These are phyloP conservation scores for Venturia nashicola DNA, from an alignment of 2,329 filamentous ascomycete genomes.

Conservation along the genomic window DNA sequence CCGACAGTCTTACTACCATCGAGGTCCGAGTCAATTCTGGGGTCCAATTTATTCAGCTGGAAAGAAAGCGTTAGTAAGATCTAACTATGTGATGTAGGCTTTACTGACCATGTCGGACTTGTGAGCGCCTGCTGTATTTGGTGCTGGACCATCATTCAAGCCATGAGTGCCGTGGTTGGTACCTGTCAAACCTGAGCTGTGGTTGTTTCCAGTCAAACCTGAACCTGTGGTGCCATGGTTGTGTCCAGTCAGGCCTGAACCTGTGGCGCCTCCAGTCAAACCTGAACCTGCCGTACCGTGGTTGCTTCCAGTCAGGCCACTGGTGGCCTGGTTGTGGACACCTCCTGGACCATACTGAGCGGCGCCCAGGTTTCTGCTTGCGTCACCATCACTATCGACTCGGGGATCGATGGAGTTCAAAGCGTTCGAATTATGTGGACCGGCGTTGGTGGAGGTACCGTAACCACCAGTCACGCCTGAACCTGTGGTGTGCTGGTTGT, in stretches of 20 bases:
- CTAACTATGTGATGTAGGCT: background rate
- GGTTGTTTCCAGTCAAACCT: slow-evolving; percentile 14
- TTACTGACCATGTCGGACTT: slow-evolving; percentile 14
- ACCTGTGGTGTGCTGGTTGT: slow-evolving; percentile 1
- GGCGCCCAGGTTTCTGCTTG: slow-evolving; percentile 1
- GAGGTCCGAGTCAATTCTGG: slow-evolving; percentile 23
- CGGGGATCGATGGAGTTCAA: slow-evolving; percentile 11
- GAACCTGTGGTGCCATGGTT: slow-evolving; percentile 10
- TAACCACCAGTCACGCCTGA: background rate
- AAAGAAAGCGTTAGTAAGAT: background rate
- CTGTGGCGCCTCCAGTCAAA: slow-evolving; percentile 15
- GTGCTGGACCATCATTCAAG: background rate
- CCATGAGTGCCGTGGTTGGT: slow-evolving; percentile 3
- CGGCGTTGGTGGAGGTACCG: slow-evolving; percentile 3
- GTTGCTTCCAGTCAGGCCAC: slow-evolving; percentile 10
- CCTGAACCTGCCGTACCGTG: slow-evolving; percentile 9
- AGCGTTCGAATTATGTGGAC: background rate
- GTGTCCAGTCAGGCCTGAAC: slow-evolving; percentile 10
- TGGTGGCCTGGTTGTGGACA: background rate
- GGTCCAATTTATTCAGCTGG: slow-evolving; percentile 23
- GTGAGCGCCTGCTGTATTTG: slow-evolving; percentile 19
- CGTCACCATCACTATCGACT: slow-evolving; percentile 12
- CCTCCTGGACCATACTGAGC: slow-evolving; percentile 3
- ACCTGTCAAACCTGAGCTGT: slow-evolving; percentile 18
- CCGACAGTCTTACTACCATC: slow-evolving; percentile 21